Conservation (phyloP, 805 yeast species). For the Yarrowia osloensis region DNA sequence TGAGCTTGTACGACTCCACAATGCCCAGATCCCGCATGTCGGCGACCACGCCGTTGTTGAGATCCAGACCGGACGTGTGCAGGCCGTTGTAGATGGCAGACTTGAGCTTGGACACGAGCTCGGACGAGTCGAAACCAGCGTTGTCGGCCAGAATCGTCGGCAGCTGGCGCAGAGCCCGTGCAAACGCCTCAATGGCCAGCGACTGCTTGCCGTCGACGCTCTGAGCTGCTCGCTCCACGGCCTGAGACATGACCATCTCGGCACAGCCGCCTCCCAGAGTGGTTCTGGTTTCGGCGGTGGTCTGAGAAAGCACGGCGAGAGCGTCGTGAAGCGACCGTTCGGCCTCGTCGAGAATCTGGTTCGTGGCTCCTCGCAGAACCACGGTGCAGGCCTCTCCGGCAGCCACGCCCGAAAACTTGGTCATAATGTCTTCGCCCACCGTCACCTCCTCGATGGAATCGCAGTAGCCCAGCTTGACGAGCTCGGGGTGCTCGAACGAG, state of each 20-base stretch:
- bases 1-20: constrained; percentile 89
- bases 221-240: constrained; percentile 90
- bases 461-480: constrained; percentile 84
- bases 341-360: constrained; percentile 93
- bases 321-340: constrained; percentile 98
- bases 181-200: constrained; percentile 91
- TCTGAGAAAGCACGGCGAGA: constrained; percentile 89
- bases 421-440: constrained; percentile 89
- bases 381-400: constrained; percentile 96
- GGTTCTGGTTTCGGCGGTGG: constrained; percentile 88
- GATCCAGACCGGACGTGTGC: constrained; percentile 87
- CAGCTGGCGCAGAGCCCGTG: constrained; percentile 87
- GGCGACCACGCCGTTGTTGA: constrained; percentile 78
- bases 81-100: constrained; percentile 90
- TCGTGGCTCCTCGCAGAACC: constrained; percentile 95
- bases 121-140: constrained; percentile 95
- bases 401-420: constrained; percentile 92
- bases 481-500: constrained; percentile 89
- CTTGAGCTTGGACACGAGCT: constrained; percentile 84
- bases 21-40: constrained; percentile 94
- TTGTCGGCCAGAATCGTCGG: constrained; percentile 96
- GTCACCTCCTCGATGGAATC: constrained; percentile 86
- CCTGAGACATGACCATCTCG: constrained; percentile 95
- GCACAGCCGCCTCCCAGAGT: constrained; percentile 95
- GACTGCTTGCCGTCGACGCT: constrained; percentile 91